These are phyloP conservation scores for Leccinum truebloodii DNA, from an alignment of 768 basidiomycete genomes.

Conservation along the genomic window DNA sequence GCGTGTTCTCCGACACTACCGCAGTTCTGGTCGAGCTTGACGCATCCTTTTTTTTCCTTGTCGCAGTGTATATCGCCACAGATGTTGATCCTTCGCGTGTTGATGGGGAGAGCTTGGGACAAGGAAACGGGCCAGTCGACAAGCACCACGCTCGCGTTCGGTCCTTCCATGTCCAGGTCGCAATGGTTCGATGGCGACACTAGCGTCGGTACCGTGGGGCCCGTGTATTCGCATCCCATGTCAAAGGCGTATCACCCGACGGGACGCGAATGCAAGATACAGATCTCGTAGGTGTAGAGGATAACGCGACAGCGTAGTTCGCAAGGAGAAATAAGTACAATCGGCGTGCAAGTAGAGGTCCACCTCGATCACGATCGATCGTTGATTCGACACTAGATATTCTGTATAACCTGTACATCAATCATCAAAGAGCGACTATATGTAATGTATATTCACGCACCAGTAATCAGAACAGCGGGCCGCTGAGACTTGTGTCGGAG, in stretches of 20 bases:
- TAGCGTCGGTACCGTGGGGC: not conserved
- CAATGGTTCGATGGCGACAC: not conserved
- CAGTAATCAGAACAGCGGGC: not conserved
- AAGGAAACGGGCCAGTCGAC: constrained; percentile 1
- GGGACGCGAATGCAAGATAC: not conserved
- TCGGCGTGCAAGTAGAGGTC: not conserved
- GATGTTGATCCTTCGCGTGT: constrained; percentile 27
- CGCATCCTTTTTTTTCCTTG: not conserved
- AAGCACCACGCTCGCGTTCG: constrained; percentile 12
- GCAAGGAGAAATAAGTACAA: not conserved
- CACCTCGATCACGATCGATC: not conserved
- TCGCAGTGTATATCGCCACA: constrained; percentile 31
- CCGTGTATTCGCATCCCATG: not conserved
- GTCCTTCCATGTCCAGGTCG: not conserved
- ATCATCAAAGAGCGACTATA: not conserved
- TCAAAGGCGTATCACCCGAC: constrained; percentile 1
- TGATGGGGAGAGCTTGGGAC: constrained; percentile 17
- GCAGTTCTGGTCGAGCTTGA: not conserved
- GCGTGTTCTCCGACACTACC: not conserved
- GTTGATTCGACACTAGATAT: not conserved
- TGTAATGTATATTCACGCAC: not conserved
- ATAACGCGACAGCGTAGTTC: not conserved
- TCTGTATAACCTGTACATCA: not conserved
- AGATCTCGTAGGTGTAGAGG: not conserved
- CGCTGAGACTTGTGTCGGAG: not conserved